Percentiles rank a stretch among this genome's conserved stretches.
phyloP scores from a whole-genome alignment of 176 grass and related monocot species.

The Oropetium thomaeum region DNA sequence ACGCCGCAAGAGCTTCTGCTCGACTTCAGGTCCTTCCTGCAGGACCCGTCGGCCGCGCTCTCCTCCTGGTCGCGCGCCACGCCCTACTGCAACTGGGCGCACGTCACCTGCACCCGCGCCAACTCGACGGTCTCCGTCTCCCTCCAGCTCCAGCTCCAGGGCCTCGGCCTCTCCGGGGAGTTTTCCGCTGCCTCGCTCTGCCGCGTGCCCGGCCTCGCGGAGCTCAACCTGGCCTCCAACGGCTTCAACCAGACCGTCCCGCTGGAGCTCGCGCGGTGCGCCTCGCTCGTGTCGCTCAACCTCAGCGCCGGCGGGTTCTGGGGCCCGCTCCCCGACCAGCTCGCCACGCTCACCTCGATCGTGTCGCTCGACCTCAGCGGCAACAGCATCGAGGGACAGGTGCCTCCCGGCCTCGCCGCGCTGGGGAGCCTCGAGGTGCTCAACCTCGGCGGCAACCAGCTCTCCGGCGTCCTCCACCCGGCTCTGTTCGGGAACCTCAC shows the following conservation, averaged over 20 bases:
- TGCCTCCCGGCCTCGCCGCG: slow-evolving; percentile 44
- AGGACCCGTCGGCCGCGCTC: slow-evolving; percentile 50
- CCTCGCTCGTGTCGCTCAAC: slow-evolving; percentile 54
- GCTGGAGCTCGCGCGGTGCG: slow-evolving; percentile 60
- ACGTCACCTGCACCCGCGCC: slow-evolving; percentile 45
- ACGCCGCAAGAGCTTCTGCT: slow-evolving; percentile 45
- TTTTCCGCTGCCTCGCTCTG: slow-evolving; percentile 52
- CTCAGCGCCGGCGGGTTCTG: slow-evolving; percentile 52
- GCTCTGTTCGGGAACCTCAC: slow-evolving; percentile 58
- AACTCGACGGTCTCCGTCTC: slow-evolving; percentile 15
- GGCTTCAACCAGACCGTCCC: slow-evolving; percentile 64
- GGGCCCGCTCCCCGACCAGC: slow-evolving; percentile 72
- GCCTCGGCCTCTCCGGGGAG: slow-evolving; percentile 60
- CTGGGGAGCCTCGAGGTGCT: slow-evolving; percentile 50
- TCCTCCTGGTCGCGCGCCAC: slow-evolving; percentile 48
- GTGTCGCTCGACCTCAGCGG: slow-evolving; percentile 64
- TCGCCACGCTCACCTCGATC: slow-evolving; percentile 40
- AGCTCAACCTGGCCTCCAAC: slow-evolving; percentile 63
- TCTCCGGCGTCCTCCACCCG: slow-evolving; percentile 65
- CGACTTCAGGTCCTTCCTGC: slow-evolving; percentile 51
- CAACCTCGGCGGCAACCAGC: slow-evolving; percentile 58
- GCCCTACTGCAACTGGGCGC: slow-evolving; percentile 66
- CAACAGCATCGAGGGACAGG: slow-evolving; percentile 55
- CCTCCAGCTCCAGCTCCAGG: slow-evolving; percentile 42
- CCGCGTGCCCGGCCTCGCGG: slow-evolving; percentile 41